Percentiles rank a stretch among this genome's conserved stretches.
Conservation (phyloP, 2,329 filamentous ascomycete species). For the Gremmenia infestans region DNA sequence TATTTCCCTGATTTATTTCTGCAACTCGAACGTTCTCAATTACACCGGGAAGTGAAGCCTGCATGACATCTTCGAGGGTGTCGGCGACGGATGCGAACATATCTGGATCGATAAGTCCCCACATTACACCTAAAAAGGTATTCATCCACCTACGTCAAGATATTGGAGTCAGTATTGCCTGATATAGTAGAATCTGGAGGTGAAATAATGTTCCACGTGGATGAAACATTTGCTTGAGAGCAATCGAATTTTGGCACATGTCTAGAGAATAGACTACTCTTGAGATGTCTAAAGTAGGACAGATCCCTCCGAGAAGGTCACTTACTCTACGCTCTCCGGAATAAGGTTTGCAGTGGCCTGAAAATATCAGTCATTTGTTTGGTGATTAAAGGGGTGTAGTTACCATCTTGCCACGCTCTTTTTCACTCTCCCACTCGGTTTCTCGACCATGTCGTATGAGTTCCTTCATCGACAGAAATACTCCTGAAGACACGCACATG, state of each 20-base stretch:
- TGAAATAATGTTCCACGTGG: too few species aligned
- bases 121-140: slow-evolving; percentile 74
- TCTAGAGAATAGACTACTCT: slow-evolving; percentile 66
- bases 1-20: slow-evolving; percentile 90
- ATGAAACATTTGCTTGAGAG: too few species aligned
- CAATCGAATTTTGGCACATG: too few species aligned
- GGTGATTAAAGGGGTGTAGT: slow-evolving; percentile 17
- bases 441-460: slow-evolving; percentile 76
- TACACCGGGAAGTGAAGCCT: slow-evolving; percentile 82
- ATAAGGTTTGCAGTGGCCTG: slow-evolving; percentile 72
- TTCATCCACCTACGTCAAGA: slow-evolving; percentile 68
- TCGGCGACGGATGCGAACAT: slow-evolving; percentile 92
- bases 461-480: slow-evolving; percentile 89
- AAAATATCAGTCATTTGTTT: not conserved
- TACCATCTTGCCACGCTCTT: slow-evolving; percentile 74
- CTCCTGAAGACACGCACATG: slow-evolving; percentile 66
- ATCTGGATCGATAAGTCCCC: slow-evolving; percentile 90
- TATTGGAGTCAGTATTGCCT: too few species aligned
- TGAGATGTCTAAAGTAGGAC: slow-evolving; percentile 48
- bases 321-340: too few species aligned
- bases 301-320: too few species aligned
- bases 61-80: slow-evolving; percentile 93
- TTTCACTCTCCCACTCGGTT: slow-evolving; percentile 83
- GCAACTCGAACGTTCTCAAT: slow-evolving; percentile 94
- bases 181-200: too few species aligned